phyloP scores from a whole-genome alignment of 2,329 filamentous ascomycete species.

The Colletotrichum abscissum region DNA sequence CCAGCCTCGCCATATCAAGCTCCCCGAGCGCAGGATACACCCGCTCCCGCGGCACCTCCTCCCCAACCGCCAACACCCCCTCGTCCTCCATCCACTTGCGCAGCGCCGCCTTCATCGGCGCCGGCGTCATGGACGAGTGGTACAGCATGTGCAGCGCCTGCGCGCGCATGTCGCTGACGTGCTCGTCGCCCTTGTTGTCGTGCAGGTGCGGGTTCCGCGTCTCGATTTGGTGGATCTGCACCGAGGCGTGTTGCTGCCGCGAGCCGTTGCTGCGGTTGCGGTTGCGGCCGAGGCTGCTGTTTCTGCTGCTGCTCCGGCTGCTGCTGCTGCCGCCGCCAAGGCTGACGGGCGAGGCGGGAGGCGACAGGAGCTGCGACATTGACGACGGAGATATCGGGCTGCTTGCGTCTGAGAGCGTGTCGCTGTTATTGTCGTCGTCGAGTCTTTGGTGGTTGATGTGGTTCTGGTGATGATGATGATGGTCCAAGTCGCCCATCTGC shows the following conservation, averaged over 20 bases:
- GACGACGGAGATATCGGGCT: too few species aligned
- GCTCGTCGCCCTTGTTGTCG: constrained; percentile 24
- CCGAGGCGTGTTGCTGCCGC: not conserved
- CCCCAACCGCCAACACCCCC: not conserved
- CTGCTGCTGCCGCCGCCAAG: too few species aligned
- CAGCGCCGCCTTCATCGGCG: constrained; percentile 13
- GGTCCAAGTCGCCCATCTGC: not conserved
- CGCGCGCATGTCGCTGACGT: constrained; percentile 13
- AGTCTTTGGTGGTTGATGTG: not conserved
- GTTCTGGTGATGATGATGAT: not conserved
- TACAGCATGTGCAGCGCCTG: constrained; percentile 16
- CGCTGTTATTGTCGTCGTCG: not conserved
- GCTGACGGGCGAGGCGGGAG: too few species aligned
- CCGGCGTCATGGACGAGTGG: constrained; percentile 2
- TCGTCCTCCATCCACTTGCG: constrained; percentile 2
- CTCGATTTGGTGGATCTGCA: constrained; percentile 17
- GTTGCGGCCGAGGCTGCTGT: not conserved
- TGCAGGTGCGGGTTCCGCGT: constrained; percentile 21
- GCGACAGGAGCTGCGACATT: too few species aligned
- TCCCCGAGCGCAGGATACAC: constrained; percentile 17
- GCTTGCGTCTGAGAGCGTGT: not conserved
- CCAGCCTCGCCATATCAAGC: constrained; percentile 30
- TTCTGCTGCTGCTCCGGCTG: too few species aligned
- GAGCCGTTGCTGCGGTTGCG: not conserved
- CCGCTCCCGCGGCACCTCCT: not conserved